These are phyloP conservation scores for Amaranthus palmeri DNA, from an alignment of 148 eudicot species.

Conservation along the genomic window DNA sequence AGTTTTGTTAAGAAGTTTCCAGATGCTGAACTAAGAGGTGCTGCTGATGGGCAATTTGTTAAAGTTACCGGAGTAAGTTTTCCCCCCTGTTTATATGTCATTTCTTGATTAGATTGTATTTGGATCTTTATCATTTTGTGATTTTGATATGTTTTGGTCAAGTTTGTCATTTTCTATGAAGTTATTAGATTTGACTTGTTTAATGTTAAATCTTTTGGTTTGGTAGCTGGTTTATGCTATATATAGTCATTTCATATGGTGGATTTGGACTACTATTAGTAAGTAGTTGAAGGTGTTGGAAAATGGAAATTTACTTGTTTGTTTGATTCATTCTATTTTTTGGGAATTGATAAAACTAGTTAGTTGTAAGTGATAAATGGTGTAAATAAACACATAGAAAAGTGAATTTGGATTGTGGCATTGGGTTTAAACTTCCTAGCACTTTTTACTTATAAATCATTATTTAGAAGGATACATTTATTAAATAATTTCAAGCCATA, in stretches of 20 bases:
- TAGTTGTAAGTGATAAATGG: not conserved
- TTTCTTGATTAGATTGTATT: not conserved
- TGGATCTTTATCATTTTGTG: not conserved
- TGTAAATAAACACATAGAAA: not conserved
- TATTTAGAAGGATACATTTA: no score
- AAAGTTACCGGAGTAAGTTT: no score
- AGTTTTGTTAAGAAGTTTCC: no score
- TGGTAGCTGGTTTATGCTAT: not conserved
- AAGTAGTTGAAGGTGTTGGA: not conserved
- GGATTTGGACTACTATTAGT: not conserved
- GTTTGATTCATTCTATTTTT: not conserved
- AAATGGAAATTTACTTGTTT: not conserved
- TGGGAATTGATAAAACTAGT: not conserved
- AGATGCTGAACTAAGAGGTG: no score
- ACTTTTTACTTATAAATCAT: not conserved
- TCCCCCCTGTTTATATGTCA: not conserved
- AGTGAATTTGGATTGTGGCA: not conserved
- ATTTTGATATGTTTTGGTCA: conserved; percentile 11
- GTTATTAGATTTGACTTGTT: conserved; percentile 16
- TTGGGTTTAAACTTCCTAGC: not conserved
- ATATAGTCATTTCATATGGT: not conserved
- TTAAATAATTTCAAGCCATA: no score
- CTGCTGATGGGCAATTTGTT: no score
- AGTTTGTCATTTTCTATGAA: conserved; percentile 9
- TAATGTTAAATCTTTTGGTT: not conserved